phyloP scores from a whole-genome alignment of 495 filamentous ascomycete genomes.

The Tuber borchii region DNA sequence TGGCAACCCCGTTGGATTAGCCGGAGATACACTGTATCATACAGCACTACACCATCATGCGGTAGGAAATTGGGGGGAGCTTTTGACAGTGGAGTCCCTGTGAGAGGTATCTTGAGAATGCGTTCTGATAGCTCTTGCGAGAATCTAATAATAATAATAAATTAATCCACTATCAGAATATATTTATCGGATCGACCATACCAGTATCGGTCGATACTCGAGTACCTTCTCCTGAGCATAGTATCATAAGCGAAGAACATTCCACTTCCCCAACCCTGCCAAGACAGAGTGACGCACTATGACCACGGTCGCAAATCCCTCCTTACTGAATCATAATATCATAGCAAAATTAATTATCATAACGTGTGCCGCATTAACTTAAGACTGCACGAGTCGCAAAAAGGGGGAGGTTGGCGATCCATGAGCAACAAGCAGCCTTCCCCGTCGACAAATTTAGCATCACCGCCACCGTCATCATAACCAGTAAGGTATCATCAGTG shows the following conservation, averaged over 20 bases:
- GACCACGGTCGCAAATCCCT: background rate
- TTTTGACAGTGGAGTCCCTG: background rate
- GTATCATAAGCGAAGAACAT: background rate
- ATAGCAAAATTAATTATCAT: background rate
- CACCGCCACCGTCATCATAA: background rate
- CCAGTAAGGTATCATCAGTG: no score
- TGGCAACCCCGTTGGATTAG: background rate
- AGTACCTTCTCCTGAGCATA: background rate
- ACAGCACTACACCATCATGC: background rate
- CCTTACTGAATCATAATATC: background rate
- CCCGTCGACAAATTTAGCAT: background rate
- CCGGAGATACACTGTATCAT: background rate
- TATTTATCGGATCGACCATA: background rate
- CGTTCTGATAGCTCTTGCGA: background rate
- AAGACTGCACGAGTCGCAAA: background rate
- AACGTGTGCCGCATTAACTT: background rate
- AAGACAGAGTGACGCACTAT: background rate
- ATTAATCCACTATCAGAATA: background rate
- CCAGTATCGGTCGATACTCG: background rate
- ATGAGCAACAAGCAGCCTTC: background rate
- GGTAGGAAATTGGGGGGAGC: background rate
- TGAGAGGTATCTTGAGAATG: background rate
- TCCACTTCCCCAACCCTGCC: background rate
- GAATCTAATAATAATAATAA: background rate
- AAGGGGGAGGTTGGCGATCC: background rate